These are phyloP conservation scores for Fusarium mangiferae DNA, from an alignment of 2,329 filamentous ascomycete genomes.

Conservation along the genomic window DNA sequence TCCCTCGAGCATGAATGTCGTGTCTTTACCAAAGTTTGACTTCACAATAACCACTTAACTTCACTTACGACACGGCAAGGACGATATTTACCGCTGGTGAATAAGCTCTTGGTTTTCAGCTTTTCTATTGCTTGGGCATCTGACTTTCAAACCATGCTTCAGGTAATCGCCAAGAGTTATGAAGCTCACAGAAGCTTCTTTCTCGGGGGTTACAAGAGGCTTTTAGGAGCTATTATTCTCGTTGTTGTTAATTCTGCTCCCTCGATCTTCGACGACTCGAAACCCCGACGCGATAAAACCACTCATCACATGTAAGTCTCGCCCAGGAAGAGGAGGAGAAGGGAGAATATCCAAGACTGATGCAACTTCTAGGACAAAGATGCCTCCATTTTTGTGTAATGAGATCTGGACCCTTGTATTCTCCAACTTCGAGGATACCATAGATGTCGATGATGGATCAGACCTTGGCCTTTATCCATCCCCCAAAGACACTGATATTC, in stretches of 20 bases:
- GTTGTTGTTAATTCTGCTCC: background rate
- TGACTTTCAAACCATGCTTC: background rate
- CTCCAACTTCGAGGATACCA: background rate
- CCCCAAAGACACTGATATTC: background rate
- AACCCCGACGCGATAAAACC: background rate
- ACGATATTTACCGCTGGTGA: background rate
- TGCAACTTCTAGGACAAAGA: background rate
- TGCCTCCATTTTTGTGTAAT: background rate
- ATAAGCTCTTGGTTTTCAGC: background rate
- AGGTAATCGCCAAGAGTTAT: background rate
- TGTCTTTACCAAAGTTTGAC: background rate
- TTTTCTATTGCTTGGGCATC: too few relatives aligned
- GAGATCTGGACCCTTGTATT: background rate
- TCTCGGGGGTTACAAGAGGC: background rate
- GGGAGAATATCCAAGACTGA: background rate
- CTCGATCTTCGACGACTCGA: background rate
- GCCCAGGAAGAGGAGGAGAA: background rate
- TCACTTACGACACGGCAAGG: background rate
- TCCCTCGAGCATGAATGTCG: background rate
- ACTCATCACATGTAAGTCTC: background rate
- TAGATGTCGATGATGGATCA: background rate
- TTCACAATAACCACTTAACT: background rate
- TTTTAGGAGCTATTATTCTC: background rate
- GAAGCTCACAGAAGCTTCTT: background rate
- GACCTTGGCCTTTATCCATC: background rate